Percentiles rank a stretch among this genome's conserved stretches.
phyloP scores from a whole-genome alignment of 1,139 yeast species.

The Yamadazyma atlantica region DNA sequence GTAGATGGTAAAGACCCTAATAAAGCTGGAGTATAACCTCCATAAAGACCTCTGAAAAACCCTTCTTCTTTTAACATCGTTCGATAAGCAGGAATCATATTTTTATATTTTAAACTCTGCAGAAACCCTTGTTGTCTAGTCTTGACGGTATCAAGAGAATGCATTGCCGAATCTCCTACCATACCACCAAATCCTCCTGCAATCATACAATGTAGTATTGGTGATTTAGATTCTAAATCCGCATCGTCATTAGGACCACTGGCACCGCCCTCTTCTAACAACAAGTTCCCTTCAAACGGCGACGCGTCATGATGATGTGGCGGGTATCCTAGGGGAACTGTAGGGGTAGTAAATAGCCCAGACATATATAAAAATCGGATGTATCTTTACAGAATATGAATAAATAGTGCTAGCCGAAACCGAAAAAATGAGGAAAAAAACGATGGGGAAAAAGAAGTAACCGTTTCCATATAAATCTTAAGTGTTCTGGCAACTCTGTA shows the following conservation, averaged over 20 bases:
- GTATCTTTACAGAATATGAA: not conserved
- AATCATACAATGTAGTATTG: constrained; percentile 63
- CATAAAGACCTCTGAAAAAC: constrained; percentile 75
- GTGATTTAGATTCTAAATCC: constrained; percentile 22
- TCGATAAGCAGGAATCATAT: constrained; percentile 65
- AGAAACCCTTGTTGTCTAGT: constrained; percentile 96
- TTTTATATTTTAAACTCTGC: constrained; percentile 60
- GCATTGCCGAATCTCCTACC: constrained; percentile 91
- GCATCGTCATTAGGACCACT: constrained; percentile 1
- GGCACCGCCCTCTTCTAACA: not conserved
- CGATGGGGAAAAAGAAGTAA: too few species aligned
- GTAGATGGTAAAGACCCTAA: constrained; percentile 92
- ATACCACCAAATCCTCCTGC: constrained; percentile 97
- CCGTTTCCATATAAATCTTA: too few species aligned
- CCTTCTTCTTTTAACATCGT: constrained; percentile 85
- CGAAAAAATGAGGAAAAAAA: not conserved
- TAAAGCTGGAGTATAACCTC: constrained; percentile 91
- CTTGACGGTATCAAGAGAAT: constrained; percentile 92
- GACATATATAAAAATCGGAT: not conserved
- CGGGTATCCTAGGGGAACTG: constrained; percentile 45
- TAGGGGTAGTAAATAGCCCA: constrained; percentile 31
- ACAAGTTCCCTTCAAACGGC: not conserved
- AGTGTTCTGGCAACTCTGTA: too few species aligned
- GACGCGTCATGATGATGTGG: constrained; percentile 23
- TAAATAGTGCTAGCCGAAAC: not conserved